Evolutionary conservation across 169 alveolate genomes (phyloP).

Genomic region (Plasmodium coatneyi): DNA sequence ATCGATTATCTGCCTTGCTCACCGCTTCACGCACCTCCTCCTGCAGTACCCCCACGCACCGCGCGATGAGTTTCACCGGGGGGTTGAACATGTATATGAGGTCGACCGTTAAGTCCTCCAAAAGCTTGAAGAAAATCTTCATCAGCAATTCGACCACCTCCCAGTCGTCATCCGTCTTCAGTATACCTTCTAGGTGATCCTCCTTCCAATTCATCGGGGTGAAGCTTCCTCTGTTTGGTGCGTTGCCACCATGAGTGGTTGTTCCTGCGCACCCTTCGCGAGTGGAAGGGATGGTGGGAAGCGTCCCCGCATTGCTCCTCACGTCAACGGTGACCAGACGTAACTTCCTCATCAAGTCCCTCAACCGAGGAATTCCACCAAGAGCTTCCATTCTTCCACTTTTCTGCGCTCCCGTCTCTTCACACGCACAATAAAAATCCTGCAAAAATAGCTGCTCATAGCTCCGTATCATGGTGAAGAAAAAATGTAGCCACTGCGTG

Average conservation of each 20-base stretch:
- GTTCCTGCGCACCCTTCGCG: background rate
- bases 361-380: constrained; percentile 1
- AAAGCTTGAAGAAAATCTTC: constrained; percentile 14
- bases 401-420: background rate
- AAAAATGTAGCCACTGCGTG: constrained; percentile 13
- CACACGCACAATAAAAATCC: background rate
- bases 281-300: background rate
- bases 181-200: background rate
- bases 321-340: background rate
- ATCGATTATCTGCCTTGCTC: background rate
- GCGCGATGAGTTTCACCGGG: constrained; percentile 16
- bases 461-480: constrained; percentile 15
- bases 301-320: background rate
- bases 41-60: constrained; percentile 7
- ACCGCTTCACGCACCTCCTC: background rate
- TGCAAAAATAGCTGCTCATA: constrained; percentile 24
- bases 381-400: background rate
- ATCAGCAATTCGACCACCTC: constrained; percentile 3
- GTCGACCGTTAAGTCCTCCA: constrained; percentile 31
- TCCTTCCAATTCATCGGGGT: background rate
- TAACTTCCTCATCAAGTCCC: constrained; percentile 5
- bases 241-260: background rate
- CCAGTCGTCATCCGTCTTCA: background rate
- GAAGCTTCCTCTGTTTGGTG: background rate
- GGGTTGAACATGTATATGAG: constrained; percentile 59